A percentile compares a stretch with the other conserved stretches of the same genome.
phyloP scores from a whole-genome alignment of 768 basidiomycete genomes.

The Punctularia strigosozonata region DNA sequence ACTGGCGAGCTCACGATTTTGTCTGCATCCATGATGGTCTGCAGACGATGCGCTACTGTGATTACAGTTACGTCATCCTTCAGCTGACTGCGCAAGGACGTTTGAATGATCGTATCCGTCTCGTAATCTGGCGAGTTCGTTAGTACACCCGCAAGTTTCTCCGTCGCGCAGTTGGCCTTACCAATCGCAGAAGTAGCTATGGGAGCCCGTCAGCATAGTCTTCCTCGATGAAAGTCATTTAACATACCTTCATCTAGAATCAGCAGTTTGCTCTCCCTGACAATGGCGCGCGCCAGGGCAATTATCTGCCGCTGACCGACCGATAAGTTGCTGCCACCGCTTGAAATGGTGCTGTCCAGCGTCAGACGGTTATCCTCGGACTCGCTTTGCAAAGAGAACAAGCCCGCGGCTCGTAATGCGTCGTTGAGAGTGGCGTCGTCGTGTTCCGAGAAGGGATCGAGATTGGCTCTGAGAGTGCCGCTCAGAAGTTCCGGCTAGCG shows the following conservation, averaged over 20 bases:
- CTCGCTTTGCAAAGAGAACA: conserved; percentile 28
- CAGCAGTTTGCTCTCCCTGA: conserved; percentile 42
- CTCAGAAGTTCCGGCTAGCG: conserved; percentile 36
- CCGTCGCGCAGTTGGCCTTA: conserved; percentile 5
- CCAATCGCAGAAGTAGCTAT: conserved; percentile 39
- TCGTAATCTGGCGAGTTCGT: conserved; percentile 28
- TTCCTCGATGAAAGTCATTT: not conserved
- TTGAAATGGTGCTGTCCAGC: conserved; percentile 31
- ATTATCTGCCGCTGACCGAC: conserved; percentile 53
- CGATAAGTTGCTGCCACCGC: conserved; percentile 34
- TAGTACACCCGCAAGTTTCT: not conserved
- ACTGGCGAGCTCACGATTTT: conserved; percentile 28
- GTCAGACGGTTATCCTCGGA: conserved; percentile 25
- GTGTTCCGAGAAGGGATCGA: conserved; percentile 48
- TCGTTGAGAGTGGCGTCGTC: conserved; percentile 41
- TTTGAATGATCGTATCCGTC: conserved; percentile 47
- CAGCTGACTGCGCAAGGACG: conserved; percentile 36
- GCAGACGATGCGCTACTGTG: conserved; percentile 47
- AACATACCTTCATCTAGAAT: conserved; percentile 42
- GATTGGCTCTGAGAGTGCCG: conserved; percentile 43
- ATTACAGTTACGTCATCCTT: conserved; percentile 34
- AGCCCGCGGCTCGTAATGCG: conserved; percentile 35
- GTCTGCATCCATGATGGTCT: conserved; percentile 52
- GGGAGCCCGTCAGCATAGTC: not conserved
- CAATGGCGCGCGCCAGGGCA: conserved; percentile 46